A percentile compares a stretch with the other conserved stretches of the same genome.
Conservation (phyloP, 345 rosid species). For the Brassica napus region Da-Ae NC_063442.1:3448501-3449000, state of each 20-base stretch:
- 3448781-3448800: not conserved
- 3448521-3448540: not conserved
- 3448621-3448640: not conserved
- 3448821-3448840: not conserved
- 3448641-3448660: not conserved
- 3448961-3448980: not conserved
- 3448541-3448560: no score
- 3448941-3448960: not conserved
- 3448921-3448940: not conserved
- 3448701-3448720: not conserved
- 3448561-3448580: not conserved
- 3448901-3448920: not conserved
- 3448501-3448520: not conserved
- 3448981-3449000: not conserved
- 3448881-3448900: not conserved
- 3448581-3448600: not conserved
- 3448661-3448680: not conserved
- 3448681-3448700: not conserved
- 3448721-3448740: not conserved
- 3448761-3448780: not conserved
- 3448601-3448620: not conserved
- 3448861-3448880: not conserved
- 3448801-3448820: no score
- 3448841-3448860: not conserved
- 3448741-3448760: not conserved